phyloP scores from a whole-genome alignment of 1,139 yeast species.

The Groenewaldozyma auringiensis region DNA sequence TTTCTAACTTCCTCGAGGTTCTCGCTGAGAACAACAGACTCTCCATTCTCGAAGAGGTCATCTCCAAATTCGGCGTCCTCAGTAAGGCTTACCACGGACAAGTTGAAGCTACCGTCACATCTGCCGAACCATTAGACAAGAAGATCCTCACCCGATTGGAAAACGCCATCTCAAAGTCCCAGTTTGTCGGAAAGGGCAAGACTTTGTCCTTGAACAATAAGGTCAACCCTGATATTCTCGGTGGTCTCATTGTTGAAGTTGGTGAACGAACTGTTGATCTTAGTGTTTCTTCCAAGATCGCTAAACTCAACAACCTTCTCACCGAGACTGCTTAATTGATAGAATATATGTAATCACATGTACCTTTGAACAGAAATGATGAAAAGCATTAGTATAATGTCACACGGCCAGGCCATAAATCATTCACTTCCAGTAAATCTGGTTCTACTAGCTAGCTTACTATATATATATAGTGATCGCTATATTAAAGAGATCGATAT shows the following conservation, averaged over 20 bases:
- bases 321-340: constrained; percentile 61
- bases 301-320: constrained; percentile 83
- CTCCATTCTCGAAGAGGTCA: constrained; percentile 55
- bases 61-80: constrained; percentile 65
- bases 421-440: no score
- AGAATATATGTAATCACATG: no score
- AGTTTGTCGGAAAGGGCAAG: constrained; percentile 79
- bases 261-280: constrained; percentile 97
- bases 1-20: constrained; percentile 71
- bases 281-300: constrained; percentile 75
- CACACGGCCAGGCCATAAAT: no score
- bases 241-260: constrained; percentile 93
- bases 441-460: no score
- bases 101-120: constrained; percentile 88
- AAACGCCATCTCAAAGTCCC: constrained; percentile 67
- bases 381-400: no score
- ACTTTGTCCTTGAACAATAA: constrained; percentile 75
- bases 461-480: no score
- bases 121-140: constrained; percentile 76
- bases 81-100: constrained; percentile 87
- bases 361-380: no score
- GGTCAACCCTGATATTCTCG: constrained; percentile 84
- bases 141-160: constrained; percentile 75
- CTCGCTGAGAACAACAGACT: constrained; percentile 95
- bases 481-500: no score